phyloP scores from a whole-genome alignment of 1,284 basidiomycete genomes.

The Cryptococcus floricola region DNA sequence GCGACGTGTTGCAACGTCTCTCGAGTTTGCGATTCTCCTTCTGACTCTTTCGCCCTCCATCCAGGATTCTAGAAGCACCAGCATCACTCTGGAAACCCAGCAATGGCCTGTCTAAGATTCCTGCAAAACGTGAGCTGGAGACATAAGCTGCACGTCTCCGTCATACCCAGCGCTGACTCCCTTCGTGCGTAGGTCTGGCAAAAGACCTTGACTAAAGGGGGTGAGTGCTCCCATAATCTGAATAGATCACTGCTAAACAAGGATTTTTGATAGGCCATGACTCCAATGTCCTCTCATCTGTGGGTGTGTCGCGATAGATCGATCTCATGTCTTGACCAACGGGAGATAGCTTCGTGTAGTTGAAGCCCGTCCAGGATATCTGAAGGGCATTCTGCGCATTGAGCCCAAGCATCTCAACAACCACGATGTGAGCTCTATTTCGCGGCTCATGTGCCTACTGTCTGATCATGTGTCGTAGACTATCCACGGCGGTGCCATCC shows the following conservation, averaged over 20 bases:
- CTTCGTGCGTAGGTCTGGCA: slow-evolving; percentile 27
- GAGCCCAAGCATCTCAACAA: slow-evolving; percentile 47
- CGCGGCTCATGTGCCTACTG: not conserved
- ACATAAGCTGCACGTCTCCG: not conserved
- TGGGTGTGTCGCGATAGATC: slow-evolving; percentile 1
- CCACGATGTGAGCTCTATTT: slow-evolving; percentile 33
- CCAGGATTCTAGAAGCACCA: no score
- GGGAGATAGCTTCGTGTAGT: slow-evolving; percentile 26
- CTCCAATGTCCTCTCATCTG: slow-evolving; percentile 27
- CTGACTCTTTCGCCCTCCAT: no score
- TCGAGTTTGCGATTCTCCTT: no score
- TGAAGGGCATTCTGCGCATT: slow-evolving; percentile 37
- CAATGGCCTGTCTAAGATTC: slow-evolving; percentile 22
- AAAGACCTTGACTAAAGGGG: slow-evolving; percentile 36
- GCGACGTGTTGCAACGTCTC: no score
- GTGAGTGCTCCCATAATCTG: slow-evolving; percentile 12
- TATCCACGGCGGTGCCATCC: slow-evolving; percentile 48
- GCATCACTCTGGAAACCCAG: not conserved
- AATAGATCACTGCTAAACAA: not conserved
- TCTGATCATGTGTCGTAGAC: slow-evolving; percentile 25
- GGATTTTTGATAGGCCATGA: slow-evolving; percentile 23
- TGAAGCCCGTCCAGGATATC: slow-evolving; percentile 39
- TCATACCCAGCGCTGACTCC: not conserved
- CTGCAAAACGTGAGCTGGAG: slow-evolving; percentile 19
- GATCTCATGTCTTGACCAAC: not conserved